These are phyloP conservation scores for Kluyveromyces nonfermentans DNA, from an alignment of 805 yeast species.

Conservation along the genomic window DNA sequence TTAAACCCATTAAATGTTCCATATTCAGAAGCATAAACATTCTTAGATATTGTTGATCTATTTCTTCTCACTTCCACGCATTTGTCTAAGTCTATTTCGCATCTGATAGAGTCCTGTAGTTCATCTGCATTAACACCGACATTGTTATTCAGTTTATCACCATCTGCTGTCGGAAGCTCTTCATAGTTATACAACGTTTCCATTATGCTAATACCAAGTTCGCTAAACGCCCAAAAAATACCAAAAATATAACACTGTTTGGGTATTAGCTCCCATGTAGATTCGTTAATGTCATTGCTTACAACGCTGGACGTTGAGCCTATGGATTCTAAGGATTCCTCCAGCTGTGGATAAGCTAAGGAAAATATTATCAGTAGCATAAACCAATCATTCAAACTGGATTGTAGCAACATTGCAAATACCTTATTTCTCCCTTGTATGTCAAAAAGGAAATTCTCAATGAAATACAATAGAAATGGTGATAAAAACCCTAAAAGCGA, in stretches of 20 bases:
- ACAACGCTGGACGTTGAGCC: not conserved
- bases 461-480: slow-evolving; percentile 27
- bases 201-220: slow-evolving; percentile 21
- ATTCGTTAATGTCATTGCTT: slow-evolving; percentile 7
- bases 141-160: not conserved
- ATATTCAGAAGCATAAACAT: slow-evolving; percentile 16
- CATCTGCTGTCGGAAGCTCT: slow-evolving; percentile 13
- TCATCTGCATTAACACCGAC: slow-evolving; percentile 4
- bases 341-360: slow-evolving; percentile 34
- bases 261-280: slow-evolving; percentile 34
- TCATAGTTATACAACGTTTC: slow-evolving; percentile 20
- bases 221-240: slow-evolving; percentile 29
- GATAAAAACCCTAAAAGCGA: slow-evolving; percentile 29
- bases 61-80: slow-evolving; percentile 30
- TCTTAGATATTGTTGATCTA: slow-evolving; percentile 27
- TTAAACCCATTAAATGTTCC: not conserved
- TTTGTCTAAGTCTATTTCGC: slow-evolving; percentile 29
- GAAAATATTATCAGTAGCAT: slow-evolving; percentile 29
- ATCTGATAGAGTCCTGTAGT: slow-evolving; percentile 16
- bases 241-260: slow-evolving; percentile 34
- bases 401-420: slow-evolving; percentile 23
- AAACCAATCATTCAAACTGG: slow-evolving; percentile 29
- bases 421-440: slow-evolving; percentile 24
- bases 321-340: slow-evolving; percentile 14
- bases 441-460: slow-evolving; percentile 23